These are phyloP conservation scores for Camelina hispida DNA, from an alignment of 345 rosid genomes.

Conservation along the genomic window DNA sequence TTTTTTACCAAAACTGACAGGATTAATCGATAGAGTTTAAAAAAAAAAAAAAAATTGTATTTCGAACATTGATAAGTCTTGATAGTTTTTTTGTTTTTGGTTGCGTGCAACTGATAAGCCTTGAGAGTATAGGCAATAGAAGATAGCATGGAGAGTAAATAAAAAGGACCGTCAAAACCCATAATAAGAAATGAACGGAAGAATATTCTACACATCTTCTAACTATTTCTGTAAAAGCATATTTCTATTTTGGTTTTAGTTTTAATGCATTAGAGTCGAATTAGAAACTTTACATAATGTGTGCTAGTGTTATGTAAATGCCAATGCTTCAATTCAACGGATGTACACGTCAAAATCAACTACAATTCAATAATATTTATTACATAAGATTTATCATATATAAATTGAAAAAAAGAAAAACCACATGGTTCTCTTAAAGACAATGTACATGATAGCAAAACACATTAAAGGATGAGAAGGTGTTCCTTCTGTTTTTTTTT, in stretches of 20 bases:
- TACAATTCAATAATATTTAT: background rate
- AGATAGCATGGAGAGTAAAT: background rate
- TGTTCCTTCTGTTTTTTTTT: background rate
- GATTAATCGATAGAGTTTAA: no score
- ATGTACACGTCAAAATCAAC: background rate
- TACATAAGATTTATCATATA: background rate
- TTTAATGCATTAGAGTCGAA: background rate
- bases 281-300: background rate
- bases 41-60: background rate
- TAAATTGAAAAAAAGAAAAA: background rate
- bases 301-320: background rate
- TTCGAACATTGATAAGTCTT: background rate
- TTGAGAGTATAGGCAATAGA: background rate
- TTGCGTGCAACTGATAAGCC: no score
- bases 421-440: slow-evolving; percentile 38
- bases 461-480: slow-evolving; percentile 23
- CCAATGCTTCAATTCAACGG: background rate
- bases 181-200: background rate
- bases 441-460: slow-evolving; percentile 20
- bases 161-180: background rate
- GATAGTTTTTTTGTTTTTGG: background rate
- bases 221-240: background rate
- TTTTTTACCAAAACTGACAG: no score
- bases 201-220: background rate
- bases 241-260: background rate